A percentile compares a stretch with the other conserved stretches of the same genome.
Evolutionary conservation across 2,329 filamentous ascomycete genomes (phyloP).

Genomic region (Juglanconis oblonga): DNA sequence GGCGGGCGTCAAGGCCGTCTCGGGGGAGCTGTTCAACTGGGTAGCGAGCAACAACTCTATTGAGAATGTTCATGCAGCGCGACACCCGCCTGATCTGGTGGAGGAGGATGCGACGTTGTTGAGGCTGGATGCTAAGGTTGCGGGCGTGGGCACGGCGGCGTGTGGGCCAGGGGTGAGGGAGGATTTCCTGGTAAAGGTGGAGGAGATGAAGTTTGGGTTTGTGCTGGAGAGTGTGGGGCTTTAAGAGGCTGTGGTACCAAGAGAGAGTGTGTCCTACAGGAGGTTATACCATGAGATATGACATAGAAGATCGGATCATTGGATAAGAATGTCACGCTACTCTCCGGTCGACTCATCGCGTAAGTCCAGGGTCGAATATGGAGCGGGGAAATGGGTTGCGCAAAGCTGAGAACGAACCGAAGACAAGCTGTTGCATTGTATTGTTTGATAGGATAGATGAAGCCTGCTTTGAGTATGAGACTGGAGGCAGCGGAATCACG

Average conservation of each 20-base stretch:
- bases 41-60: slow-evolving; percentile 52
- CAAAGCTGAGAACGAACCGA: too few relatives aligned
- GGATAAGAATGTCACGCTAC: too few relatives aligned
- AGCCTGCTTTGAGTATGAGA: too few relatives aligned
- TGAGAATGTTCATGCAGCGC: slow-evolving; percentile 52
- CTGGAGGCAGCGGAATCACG: too few relatives aligned
- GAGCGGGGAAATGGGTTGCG: too few relatives aligned
- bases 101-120: slow-evolving; percentile 44
- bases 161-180: slow-evolving; percentile 47
- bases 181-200: slow-evolving; percentile 40
- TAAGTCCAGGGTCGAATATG: too few relatives aligned
- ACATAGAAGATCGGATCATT: too few relatives aligned
- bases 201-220: slow-evolving; percentile 41
- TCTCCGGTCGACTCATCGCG: too few relatives aligned
- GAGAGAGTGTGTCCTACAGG: not conserved
- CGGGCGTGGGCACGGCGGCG: slow-evolving; percentile 47
- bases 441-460: too few relatives aligned
- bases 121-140: slow-evolving; percentile 43
- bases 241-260: not conserved
- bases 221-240: slow-evolving; percentile 31
- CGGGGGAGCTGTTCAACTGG: slow-evolving; percentile 46
- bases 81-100: slow-evolving; percentile 61
- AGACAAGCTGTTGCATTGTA: too few relatives aligned
- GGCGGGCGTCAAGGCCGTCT: slow-evolving; percentile 27
- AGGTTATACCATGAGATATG: too few relatives aligned